Evolutionary conservation across 2,329 filamentous ascomycete species (phyloP), one percentile per base, ranked within the genome.

Genomic region (Cytospora mali): DNA sequence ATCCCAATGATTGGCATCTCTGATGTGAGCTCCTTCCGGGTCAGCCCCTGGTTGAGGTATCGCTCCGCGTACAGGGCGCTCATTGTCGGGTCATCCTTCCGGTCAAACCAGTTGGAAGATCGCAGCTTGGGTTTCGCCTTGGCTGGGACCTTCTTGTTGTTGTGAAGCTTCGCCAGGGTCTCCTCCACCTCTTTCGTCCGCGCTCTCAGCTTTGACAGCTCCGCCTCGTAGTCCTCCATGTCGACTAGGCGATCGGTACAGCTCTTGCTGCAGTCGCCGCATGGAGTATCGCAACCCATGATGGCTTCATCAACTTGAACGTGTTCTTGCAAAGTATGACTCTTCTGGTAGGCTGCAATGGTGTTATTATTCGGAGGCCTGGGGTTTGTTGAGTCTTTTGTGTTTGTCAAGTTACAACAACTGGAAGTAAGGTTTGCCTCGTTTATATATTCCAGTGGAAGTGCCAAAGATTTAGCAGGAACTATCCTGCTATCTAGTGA

Each of bases 1-100:
- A 82, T 83, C 49, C 80, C 80, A 65, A 83, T 80, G 66, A 82
- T 79, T 23, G 80, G 80, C 66, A 79, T 81, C 1, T 76, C 78
- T 2, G 78, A 79, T 69, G 77, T 77, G 27, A 83, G 73, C 69
- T 83, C 80, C 62, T 81, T 78, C 29, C 74, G 70, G 1, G 80
- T 82, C 51, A 82, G 69, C 9, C 80, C 80, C 58, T 77, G 81
- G 70, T 82, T 82, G 66, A 82, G 74, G 64, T 79, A 81, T 31
- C 80, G 76, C 67, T 83, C 80, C 61, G 80, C 75, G 67, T 83
- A 83, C 31, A 81, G 69, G 11, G 77, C 76, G 18, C 55, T 65
- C 39, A 65, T 62, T 27, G 35, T 51, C 23, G 59, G 60, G 52
- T 80, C 75, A 48, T 72, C 73, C 35, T 76, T 70, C 39, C 75